Percentiles rank a stretch among this genome's conserved stretches.
phyloP scores from a whole-genome alignment of 2,329 filamentous ascomycete species.

The Colletotrichum theobromicola region DNA sequence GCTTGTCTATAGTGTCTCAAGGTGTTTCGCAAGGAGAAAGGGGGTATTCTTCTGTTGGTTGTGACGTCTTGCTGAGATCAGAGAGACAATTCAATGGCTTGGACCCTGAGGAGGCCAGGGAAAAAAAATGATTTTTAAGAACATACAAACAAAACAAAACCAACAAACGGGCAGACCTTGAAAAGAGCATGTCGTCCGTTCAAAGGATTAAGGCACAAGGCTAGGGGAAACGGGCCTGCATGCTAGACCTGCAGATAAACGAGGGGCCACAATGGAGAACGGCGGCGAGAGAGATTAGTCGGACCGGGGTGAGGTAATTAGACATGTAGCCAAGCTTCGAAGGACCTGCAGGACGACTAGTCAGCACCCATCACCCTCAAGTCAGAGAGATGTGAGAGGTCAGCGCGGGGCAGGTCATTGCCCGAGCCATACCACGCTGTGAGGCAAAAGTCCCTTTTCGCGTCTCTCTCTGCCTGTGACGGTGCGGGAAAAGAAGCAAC shows the following conservation, averaged over 20 bases:
- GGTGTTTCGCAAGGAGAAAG: constrained; percentile 4
- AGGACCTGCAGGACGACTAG: background rate
- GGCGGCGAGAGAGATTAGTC: background rate
- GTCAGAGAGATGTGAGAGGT: background rate
- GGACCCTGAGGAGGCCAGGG: background rate
- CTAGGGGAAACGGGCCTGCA: background rate
- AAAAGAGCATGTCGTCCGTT: background rate
- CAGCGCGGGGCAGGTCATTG: background rate
- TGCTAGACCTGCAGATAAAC: constrained; percentile 15
- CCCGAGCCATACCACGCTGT: constrained; percentile 4
- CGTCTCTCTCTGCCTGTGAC: background rate
- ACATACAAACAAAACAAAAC: background rate
- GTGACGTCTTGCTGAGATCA: background rate
- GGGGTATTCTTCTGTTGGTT: background rate
- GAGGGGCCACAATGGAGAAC: background rate
- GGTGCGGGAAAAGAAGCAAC: background rate
- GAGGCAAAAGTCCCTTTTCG: background rate
- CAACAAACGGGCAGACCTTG: background rate
- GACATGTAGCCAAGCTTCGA: constrained; percentile 9
- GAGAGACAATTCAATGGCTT: background rate
- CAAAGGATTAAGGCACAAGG: background rate
- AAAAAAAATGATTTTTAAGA: background rate
- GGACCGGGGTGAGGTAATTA: background rate
- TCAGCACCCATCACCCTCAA: constrained; percentile 6
- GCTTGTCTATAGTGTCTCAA: constrained; percentile 10